Evolutionary conservation across 2,329 filamentous ascomycete species (phyloP).

Genomic region (Domatiomyces globalis): DNA sequence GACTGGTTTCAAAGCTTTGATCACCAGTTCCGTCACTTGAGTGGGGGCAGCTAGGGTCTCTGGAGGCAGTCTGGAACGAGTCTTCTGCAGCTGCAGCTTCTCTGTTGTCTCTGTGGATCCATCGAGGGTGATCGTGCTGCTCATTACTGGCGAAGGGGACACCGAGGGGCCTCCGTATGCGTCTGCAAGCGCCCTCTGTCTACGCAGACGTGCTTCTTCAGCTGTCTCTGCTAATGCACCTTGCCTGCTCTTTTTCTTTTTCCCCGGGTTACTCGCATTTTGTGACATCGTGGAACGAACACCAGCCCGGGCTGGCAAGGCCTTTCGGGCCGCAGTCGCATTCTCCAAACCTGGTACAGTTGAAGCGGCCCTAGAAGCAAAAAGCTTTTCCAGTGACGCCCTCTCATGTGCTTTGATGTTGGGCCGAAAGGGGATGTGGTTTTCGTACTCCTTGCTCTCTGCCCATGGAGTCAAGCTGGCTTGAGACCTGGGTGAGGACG

Average conservation of each 20-base stretch:
- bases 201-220: not conserved
- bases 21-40: conserved; percentile 17
- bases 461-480: not conserved
- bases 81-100: not conserved
- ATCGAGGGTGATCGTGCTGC: not conserved
- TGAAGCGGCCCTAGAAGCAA: not conserved
- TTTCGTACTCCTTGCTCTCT: not conserved
- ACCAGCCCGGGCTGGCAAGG: not conserved
- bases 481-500: not conserved
- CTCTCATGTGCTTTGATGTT: not conserved
- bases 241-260: conserved; percentile 5
- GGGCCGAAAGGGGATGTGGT: not conserved
- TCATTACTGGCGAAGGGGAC: not conserved
- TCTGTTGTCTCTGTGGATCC: not conserved
- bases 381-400: not conserved
- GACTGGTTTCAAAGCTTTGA: conserved; percentile 19
- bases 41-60: not conserved
- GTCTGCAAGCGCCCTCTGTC: not conserved
- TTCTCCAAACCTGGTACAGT: not conserved
- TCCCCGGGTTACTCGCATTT: conserved; percentile 11
- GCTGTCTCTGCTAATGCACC: not conserved
- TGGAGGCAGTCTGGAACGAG: not conserved
- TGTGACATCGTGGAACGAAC: conserved; percentile 13
- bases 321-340: not conserved
- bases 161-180: not conserved